phyloP scores from a whole-genome alignment of 129 eudicot genomes.

The Chrysanthemum seticuspe region DNA sequence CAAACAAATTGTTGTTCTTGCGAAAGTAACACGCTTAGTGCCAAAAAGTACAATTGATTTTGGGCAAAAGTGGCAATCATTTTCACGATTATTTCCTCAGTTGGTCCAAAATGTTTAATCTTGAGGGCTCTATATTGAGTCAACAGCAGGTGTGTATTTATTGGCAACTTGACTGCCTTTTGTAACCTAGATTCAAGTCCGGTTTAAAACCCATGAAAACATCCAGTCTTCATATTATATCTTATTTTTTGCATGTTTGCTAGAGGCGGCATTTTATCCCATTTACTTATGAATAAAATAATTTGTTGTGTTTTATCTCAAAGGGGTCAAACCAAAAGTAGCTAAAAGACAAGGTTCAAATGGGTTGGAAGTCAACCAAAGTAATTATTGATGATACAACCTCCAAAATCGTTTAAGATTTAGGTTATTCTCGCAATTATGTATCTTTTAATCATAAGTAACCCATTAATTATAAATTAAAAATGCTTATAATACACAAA shows the following conservation, averaged over 20 bases:
- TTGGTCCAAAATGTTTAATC: slow-evolving; percentile 12
- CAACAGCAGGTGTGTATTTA: too few species aligned
- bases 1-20: neutral
- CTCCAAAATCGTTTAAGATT: neutral
- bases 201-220: too few species aligned
- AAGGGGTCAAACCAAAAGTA: neutral
- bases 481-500: neutral
- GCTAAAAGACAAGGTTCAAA: neutral
- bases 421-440: neutral
- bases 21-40: neutral
- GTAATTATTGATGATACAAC: neutral
- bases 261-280: neutral
- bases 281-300: neutral
- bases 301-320: slow-evolving; percentile 1
- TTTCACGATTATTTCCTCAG: neutral
- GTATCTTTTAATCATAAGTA: neutral
- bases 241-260: neutral
- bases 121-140: neutral
- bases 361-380: neutral
- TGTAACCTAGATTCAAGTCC: too few species aligned
- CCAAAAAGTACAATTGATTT: neutral
- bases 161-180: too few species aligned
- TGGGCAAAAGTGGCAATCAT: neutral
- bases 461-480: neutral
- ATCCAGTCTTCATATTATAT: too few species aligned